Evolutionary conservation across 768 basidiomycete genomes (phyloP).

Genomic region (Cubamyces lactineus): DNA sequence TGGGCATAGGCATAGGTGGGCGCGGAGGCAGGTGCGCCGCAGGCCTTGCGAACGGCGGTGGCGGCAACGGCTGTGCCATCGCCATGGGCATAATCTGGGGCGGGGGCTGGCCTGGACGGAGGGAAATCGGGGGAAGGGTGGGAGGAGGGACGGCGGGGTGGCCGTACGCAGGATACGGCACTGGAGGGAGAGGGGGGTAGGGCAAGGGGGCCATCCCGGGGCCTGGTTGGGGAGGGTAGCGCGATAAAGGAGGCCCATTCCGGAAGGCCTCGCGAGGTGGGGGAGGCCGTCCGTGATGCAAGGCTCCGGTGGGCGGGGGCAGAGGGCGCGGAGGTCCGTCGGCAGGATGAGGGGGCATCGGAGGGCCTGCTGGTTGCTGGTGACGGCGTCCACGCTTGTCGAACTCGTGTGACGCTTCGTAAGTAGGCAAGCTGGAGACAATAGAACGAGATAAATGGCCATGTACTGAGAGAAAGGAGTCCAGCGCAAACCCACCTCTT

Average conservation of each 20-base stretch:
- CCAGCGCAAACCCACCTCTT: conserved; percentile 58
- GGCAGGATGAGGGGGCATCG: conserved; percentile 23
- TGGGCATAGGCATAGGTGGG: conserved; percentile 26
- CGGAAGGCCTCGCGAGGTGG: conserved; percentile 42
- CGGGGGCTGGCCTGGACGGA: conserved; percentile 29
- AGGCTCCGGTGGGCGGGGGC: conserved; percentile 29
- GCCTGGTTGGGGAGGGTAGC: conserved; percentile 18
- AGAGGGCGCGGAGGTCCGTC: conserved; percentile 29
- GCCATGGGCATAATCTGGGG: conserved; percentile 20
- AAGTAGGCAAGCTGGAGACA: conserved; percentile 60
- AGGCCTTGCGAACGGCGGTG: conserved; percentile 23
- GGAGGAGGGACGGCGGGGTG: conserved; percentile 14
- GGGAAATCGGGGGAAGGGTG: conserved; percentile 25
- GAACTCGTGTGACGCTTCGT: conserved; percentile 84
- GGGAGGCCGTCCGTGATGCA: conserved; percentile 36
- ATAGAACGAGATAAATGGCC: neutral
- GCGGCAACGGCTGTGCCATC: conserved; percentile 13
- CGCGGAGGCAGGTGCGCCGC: conserved; percentile 22
- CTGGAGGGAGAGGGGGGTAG: conserved; percentile 17
- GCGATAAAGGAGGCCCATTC: conserved; percentile 31
- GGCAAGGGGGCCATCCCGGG: conserved; percentile 12
- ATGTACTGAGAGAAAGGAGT: neutral
- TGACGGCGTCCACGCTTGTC: conserved; percentile 71
- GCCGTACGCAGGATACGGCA: conserved; percentile 8
- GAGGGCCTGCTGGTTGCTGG: conserved; percentile 31